Base-by-base conservation (phyloP, 1,139 yeast species). In the Starmera stellimalicola region DNA sequence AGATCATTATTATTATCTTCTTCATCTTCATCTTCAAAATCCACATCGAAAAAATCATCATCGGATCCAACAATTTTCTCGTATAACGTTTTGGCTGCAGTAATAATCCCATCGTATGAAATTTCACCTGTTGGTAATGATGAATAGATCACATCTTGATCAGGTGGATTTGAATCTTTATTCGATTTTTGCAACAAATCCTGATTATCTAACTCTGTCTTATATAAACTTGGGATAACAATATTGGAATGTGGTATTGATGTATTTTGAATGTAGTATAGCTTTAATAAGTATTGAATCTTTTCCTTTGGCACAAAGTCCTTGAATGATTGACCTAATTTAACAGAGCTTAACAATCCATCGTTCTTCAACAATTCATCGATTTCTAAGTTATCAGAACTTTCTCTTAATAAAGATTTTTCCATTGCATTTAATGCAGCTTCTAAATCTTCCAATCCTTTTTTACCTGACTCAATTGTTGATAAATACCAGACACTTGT, bases 41-140 rank as follows among this genome's bases (percentile, higher is more conserved):
- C 97, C 24, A 88, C 85, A 56, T 85, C 95, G 51, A 88, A 88
- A 59, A 88, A 88, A 57, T 88, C 97, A 47, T 88, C 97, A 52
- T 83, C 94, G 5, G 94, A 73, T 4, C 97, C 97, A 5, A 93
- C 93, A 41, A 88, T 74, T 40, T 70, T 66, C 38, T 74, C 77
- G 54, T 83, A 91, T 29, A 88, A 55, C 17, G 72, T 62, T 50
- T 77, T 78, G n/a, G 88, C 87, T 41, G 84, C 91, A 7, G 87
- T 73, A 18, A 88, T 73, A 9, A 82, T 72, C 19, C 95, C 97
- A 54, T 88, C 97, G 55, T 87, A 88, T 31, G 94, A 79, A 29
- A 88, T 71, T 51, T 88, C 97, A 10, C 82, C 64, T 1, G 88
- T 73, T 9, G 94, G 94, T 70, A 80, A 72, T 44, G 73, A 70